Evolutionary conservation across 768 basidiomycete species (phyloP).

Genomic region (Tulasnella sp.): DNA sequence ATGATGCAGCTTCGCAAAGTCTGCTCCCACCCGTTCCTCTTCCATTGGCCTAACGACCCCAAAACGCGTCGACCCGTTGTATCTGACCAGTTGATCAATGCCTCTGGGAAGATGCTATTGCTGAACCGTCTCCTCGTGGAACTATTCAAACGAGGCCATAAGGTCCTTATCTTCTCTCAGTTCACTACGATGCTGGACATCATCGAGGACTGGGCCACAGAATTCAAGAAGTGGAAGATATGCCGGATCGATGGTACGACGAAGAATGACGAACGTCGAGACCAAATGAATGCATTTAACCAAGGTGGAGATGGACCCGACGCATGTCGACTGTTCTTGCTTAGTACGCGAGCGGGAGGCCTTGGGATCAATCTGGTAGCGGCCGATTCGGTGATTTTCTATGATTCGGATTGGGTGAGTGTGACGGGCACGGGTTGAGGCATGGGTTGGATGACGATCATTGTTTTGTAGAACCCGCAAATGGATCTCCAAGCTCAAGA

Average conservation of each 20-base stretch:
- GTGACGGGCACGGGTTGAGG: background rate
- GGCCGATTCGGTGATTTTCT: constrained; percentile 88
- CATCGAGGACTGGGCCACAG: constrained; percentile 88
- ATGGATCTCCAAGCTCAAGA: constrained; percentile 96
- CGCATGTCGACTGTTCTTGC: constrained; percentile 62
- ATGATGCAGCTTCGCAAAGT: constrained; percentile 98
- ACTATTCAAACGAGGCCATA: constrained; percentile 49
- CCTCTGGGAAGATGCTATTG: constrained; percentile 95
- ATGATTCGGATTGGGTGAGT: constrained; percentile 79
- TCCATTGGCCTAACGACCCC: constrained; percentile 67
- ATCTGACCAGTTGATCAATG: constrained; percentile 68
- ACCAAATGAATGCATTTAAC: constrained; percentile 80
- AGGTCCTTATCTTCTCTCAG: constrained; percentile 43
- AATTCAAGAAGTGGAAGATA: constrained; percentile 67
- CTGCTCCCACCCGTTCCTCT: constrained; percentile 84
- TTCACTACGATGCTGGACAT: constrained; percentile 96
- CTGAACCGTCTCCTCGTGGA: constrained; percentile 77
- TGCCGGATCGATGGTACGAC: constrained; percentile 91
- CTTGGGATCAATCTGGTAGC: constrained; percentile 69
- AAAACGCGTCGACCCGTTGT: constrained; percentile 49
- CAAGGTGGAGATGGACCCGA: constrained; percentile 45
- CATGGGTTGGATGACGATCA: constrained; percentile 18
- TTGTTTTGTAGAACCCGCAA: constrained; percentile 62
- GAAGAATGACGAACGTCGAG: constrained; percentile 63
- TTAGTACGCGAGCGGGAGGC: constrained; percentile 70